These are phyloP conservation scores for Fusarium odoratissimum DNA, from an alignment of 2,329 filamentous ascomycete species.

Conservation along the genomic window DNA sequence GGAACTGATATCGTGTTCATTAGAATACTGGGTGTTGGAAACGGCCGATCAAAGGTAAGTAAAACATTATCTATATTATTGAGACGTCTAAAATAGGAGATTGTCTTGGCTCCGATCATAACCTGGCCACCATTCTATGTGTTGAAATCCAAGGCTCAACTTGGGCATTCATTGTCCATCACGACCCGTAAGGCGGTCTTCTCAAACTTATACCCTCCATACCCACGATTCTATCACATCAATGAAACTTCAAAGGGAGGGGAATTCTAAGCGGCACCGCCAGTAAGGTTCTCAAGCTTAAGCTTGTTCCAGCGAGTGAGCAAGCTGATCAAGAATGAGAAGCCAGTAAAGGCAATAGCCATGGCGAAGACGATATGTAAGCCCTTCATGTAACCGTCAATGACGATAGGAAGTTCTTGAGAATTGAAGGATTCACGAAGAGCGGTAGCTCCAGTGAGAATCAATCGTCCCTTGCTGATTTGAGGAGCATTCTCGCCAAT, in stretches of 20 bases:
- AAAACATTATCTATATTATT: constrained; percentile 15
- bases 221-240: neutral
- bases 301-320: constrained; percentile 55
- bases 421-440: constrained; percentile 63
- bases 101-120: neutral
- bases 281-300: constrained; percentile 45
- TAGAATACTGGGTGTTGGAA: neutral
- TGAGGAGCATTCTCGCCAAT: constrained; percentile 51
- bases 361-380: constrained; percentile 73
- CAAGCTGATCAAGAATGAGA: constrained; percentile 52
- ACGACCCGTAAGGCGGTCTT: neutral
- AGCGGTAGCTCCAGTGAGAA: constrained; percentile 63
- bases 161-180: neutral
- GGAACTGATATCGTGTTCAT: neutral
- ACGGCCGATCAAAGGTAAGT: neutral
- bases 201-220: neutral
- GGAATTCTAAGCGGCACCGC: constrained; percentile 46
- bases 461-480: constrained; percentile 52
- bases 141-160: neutral
- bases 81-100: constrained; percentile 20
- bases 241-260: neutral
- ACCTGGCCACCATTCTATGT: constrained; percentile 25
- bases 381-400: constrained; percentile 71
- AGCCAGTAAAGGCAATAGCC: constrained; percentile 60
- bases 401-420: constrained; percentile 63